Evolutionary conservation across 148 eudicot genomes (phyloP).

Genomic region (Rhododendron mucronatum): DNA sequence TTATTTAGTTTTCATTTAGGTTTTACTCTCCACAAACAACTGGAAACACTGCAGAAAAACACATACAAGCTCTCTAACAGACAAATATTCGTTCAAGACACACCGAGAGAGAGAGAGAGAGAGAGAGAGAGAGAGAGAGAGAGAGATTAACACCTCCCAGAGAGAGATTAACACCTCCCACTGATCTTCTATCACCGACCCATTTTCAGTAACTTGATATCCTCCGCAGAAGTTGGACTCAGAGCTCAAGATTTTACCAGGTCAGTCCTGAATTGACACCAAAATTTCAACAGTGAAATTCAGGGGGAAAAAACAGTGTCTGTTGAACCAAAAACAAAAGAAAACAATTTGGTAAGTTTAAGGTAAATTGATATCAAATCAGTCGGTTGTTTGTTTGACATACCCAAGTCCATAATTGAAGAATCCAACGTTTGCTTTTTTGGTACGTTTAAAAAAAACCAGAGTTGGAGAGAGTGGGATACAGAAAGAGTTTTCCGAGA

Average conservation of each 20-base stretch:
- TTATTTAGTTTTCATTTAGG: not conserved
- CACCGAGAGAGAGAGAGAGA: not conserved
- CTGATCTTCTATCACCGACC: conserved; percentile 13
- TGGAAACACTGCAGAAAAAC: not conserved
- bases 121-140: not conserved
- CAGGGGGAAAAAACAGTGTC: not conserved
- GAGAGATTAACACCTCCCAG: too few species aligned
- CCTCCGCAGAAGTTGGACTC: not conserved
- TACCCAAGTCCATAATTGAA: conserved; percentile 2
- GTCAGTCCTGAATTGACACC: conserved; percentile 1
- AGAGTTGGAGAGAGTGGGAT: not conserved
- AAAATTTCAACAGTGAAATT: not conserved
- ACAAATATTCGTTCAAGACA: not conserved
- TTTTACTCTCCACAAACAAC: not conserved
- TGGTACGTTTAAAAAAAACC: not conserved
- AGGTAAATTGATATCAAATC: not conserved
- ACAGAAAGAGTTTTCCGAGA: not conserved
- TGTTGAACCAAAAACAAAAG: not conserved
- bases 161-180: not conserved
- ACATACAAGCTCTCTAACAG: not conserved
- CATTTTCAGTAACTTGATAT: not conserved
- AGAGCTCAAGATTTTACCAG: not conserved
- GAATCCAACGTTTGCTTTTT: conserved; percentile 5
- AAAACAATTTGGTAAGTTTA: not conserved
- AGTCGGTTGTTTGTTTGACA: not conserved